phyloP scores from a whole-genome alignment of 176 grass and related monocot species.

The Avena atlantica region DNA sequence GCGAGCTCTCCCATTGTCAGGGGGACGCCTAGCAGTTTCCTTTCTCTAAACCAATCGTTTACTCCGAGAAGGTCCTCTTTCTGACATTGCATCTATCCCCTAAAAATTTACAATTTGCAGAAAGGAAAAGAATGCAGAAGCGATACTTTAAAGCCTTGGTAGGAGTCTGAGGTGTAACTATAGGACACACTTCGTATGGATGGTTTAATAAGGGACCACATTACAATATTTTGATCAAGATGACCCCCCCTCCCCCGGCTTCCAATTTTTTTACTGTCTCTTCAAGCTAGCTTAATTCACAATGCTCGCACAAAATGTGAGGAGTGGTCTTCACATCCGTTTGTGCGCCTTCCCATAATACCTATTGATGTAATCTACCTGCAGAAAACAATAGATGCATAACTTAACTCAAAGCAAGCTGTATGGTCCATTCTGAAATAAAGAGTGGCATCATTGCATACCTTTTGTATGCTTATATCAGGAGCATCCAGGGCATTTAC shows the following conservation, averaged over 20 bases:
- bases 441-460: conserved; percentile 20
- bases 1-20: too few species aligned
- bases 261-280: conserved; percentile 14
- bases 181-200: conserved; percentile 22
- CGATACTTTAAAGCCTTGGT: background rate
- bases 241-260: background rate
- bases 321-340: conserved; percentile 45
- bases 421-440: background rate
- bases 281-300: conserved; percentile 16
- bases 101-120: background rate
- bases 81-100: conserved; percentile 33
- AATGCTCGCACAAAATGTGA: background rate
- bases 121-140: conserved; percentile 16
- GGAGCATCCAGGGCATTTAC: conserved; percentile 67
- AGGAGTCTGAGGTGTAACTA: background rate
- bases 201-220: background rate
- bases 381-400: conserved; percentile 35
- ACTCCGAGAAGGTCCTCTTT: conserved; percentile 11
- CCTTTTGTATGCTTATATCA: conserved; percentile 74
- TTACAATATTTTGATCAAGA: conserved; percentile 19
- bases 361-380: conserved; percentile 71
- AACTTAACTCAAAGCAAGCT: background rate
- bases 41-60: conserved; percentile 21
- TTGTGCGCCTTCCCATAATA: conserved; percentile 74
- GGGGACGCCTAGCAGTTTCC: too few species aligned